phyloP scores from a whole-genome alignment of 1,284 basidiomycete genomes.

The Puccinia triticina region DNA sequence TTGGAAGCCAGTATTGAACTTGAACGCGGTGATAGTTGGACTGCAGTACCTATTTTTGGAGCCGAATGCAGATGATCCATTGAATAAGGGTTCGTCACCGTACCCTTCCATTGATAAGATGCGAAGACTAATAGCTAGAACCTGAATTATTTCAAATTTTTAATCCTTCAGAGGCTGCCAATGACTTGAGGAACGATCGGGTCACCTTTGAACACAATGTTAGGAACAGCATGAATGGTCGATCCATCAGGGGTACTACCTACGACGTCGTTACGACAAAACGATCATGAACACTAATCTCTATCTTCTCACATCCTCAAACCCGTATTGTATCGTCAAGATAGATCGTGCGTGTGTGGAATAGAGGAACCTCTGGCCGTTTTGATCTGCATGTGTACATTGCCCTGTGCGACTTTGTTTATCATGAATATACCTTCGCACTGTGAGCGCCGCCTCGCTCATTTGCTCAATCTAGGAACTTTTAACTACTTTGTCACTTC shows the following conservation, averaged over 20 bases:
- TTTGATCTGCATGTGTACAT: background rate
- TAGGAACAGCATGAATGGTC: slow-evolving; percentile 78
- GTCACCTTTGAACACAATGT: slow-evolving; percentile 80
- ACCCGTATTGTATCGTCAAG: slow-evolving; percentile 9
- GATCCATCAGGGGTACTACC: slow-evolving; percentile 71
- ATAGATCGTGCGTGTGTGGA: background rate
- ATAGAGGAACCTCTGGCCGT: slow-evolving; percentile 3
- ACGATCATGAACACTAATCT: slow-evolving; percentile 10
- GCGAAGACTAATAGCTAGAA: background rate
- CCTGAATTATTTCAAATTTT: background rate
- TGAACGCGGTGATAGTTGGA: slow-evolving; percentile 96
- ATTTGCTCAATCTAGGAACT: background rate
- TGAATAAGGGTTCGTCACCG: slow-evolving; percentile 83
- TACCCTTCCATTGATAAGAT: background rate
- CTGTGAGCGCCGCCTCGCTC: background rate
- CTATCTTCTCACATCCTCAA: background rate
- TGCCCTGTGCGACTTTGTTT: background rate
- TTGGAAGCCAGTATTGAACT: slow-evolving; percentile 98
- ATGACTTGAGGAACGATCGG: slow-evolving; percentile 82
- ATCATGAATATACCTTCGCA: background rate
- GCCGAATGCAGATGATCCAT: slow-evolving; percentile 95
- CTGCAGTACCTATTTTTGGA: slow-evolving; percentile 97
- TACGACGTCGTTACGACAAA: slow-evolving; percentile 71
- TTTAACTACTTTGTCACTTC: background rate
- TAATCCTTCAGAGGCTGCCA: slow-evolving; percentile 76